Evolutionary conservation across 306 rosid genomes (phyloP).

Genomic region (Ochetophila trinervis): DNA sequence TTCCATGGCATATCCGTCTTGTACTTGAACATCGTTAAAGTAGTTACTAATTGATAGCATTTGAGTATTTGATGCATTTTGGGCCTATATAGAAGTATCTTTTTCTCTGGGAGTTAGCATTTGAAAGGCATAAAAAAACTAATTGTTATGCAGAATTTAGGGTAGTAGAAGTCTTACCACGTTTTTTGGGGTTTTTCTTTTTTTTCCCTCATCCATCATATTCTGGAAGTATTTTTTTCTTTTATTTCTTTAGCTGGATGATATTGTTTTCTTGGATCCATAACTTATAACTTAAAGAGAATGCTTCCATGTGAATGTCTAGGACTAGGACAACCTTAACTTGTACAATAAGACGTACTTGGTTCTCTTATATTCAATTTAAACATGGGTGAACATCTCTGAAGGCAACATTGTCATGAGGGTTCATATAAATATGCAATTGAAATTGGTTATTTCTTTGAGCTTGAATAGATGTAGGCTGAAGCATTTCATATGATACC

Average conservation of each 20-base stretch:
- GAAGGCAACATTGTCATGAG: not conserved
- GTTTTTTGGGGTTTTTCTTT: not conserved
- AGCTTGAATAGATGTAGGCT: too few species aligned
- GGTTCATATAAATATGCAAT: too few species aligned
- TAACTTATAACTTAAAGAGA: not conserved
- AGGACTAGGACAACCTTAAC: not conserved
- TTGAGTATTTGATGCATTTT: too few species aligned
- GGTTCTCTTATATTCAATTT: not conserved
- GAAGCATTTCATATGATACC: too few species aligned
- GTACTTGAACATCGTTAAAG: too few species aligned
- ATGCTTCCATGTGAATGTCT: not conserved
- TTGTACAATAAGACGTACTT: not conserved
- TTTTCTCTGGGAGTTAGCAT: too few species aligned
- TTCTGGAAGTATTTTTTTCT: not conserved
- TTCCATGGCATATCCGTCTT: too few species aligned
- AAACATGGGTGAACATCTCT: not conserved
- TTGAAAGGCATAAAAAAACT: too few species aligned
- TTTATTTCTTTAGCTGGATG: not conserved
- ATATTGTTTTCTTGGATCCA: not conserved
- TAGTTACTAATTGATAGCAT: too few species aligned
- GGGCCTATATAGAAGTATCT: too few species aligned
- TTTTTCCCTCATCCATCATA: not conserved
- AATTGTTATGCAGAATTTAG: too few species aligned
- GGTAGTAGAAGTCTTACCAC: not conserved
- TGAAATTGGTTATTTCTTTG: too few species aligned